A percentile compares a stretch with the other conserved stretches of the same genome.
Evolutionary conservation across 805 yeast genomes (phyloP).

Genomic region (Yamadazyma takamatsuzukensis): DNA sequence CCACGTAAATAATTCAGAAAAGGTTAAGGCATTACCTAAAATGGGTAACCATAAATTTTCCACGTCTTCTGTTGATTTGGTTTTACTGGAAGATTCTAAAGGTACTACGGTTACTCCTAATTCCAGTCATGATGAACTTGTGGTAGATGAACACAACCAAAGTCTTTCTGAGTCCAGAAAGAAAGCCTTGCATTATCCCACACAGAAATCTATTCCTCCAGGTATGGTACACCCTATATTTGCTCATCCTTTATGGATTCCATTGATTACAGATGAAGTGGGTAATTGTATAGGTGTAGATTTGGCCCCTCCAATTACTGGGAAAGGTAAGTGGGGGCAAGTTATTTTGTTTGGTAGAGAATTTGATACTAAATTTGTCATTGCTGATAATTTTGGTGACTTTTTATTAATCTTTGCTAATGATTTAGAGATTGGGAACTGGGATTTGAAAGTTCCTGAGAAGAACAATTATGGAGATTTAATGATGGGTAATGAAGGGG

Average conservation of each 20-base stretch:
- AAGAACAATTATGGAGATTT: conserved; percentile 46
- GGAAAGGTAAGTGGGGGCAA: conserved; percentile 73
- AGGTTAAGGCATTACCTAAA: conserved; percentile 19
- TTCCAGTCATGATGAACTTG: conserved; percentile 3
- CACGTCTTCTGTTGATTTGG: conserved; percentile 7
- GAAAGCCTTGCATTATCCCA: conserved; percentile 5
- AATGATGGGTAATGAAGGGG: conserved; percentile 68
- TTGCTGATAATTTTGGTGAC: conserved; percentile 88
- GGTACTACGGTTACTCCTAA: conserved; percentile 1
- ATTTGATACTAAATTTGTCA: conserved; percentile 81
- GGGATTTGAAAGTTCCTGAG: conserved; percentile 63
- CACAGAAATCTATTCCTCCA: conserved; percentile 69
- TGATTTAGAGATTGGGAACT: conserved; percentile 82
- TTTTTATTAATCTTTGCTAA: conserved; percentile 79
- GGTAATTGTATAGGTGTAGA: conserved; percentile 94
- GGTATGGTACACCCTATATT: conserved; percentile 68
- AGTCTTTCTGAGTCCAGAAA: neutral
- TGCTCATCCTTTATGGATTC: conserved; percentile 92
- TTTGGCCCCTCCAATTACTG: conserved; percentile 61
- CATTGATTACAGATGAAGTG: conserved; percentile 78
- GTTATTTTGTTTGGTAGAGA: conserved; percentile 92
- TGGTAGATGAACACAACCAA: conserved; percentile 1
- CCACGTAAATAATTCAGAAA: conserved; percentile 16
- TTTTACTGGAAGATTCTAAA: conserved; percentile 2
- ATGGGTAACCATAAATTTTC: conserved; percentile 7